phyloP scores from a whole-genome alignment of 2,329 filamentous ascomycete species.

The Botrytis medusae region DNA sequence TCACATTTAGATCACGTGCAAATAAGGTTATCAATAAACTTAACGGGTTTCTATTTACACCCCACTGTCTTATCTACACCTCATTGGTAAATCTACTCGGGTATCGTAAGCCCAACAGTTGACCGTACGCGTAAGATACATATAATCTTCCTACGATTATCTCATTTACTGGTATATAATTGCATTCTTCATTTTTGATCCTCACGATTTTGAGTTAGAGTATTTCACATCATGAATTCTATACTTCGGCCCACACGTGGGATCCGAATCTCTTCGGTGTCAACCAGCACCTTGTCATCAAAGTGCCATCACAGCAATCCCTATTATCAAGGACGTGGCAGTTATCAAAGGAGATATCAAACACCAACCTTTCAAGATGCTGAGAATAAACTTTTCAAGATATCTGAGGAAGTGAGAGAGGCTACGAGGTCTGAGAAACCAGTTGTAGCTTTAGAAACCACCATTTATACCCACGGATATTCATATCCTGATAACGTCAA shows the following conservation, averaged over 20 bases:
- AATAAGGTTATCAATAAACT: constrained; percentile 7
- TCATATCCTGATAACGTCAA: constrained; percentile 71
- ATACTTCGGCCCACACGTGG: constrained; percentile 14
- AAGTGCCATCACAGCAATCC: background rate
- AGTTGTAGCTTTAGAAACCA: constrained; percentile 90
- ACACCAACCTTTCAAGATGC: background rate
- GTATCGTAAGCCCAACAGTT: background rate
- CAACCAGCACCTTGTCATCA: background rate
- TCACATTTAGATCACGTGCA: background rate
- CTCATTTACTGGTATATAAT: background rate
- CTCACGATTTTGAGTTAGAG: background rate
- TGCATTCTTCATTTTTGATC: background rate
- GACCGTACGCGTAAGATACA: background rate
- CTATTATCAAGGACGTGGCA: background rate
- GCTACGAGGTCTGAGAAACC: constrained; percentile 74
- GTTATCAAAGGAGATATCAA: background rate
- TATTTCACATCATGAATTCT: constrained; percentile 1
- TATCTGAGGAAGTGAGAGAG: constrained; percentile 64
- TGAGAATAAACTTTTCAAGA: background rate
- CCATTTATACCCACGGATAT: constrained; percentile 95
- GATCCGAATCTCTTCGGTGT: constrained; percentile 2
- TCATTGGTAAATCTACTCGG: background rate
- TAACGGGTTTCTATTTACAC: background rate
- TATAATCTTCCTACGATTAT: background rate
- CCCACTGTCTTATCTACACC: background rate